Base-by-base conservation (phyloP, 129 eudicot genomes). In the Logfia minima region DNA sequence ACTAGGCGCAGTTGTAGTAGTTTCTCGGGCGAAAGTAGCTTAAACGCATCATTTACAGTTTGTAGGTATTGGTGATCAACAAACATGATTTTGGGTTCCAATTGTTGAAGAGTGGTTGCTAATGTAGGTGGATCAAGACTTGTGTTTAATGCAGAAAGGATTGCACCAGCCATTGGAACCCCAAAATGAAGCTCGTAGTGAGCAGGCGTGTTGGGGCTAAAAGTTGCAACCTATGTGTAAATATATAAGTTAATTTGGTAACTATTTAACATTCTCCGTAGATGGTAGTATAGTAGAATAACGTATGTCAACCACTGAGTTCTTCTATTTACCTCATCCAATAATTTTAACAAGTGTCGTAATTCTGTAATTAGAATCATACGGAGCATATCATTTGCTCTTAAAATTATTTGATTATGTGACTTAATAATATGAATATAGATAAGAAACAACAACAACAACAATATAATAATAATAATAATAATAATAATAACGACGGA, bases 151-250 rank as follows among this genome's bases (percentile, higher is more conserved):
- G 96, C 81, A 1, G 82, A 84, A 48, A 87, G 83, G 60, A 90
- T 78, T 17, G 85, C 96, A 7, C 96, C 93, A 4, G 86, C 85
- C 89, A 90, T 88, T 70, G 96, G 93, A 62, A 84, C 96, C 7
- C 75, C 96, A 58, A 88, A 90, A 37, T 90, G 93, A 62, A 90
- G 83, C 87, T 90, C 96, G 53, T 88, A 88, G 19, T 84, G 93
- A 37, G 87, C 91, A 29, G 93, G 90, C 28, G 82, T 78, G 19
- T 90, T 90, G 39, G 93, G 91, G 19, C 89, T 79, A 45, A 90
- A 22, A 23, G 87, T 88, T 58, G 85, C 90, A 60, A 90, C 93
- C 96, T 90, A 53, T 61, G 53, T 14, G 29, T 24, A 35, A 61
- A 79, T 28, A 11, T 62, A 45, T 3, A 39, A 32, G 35, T 32